Conservation (phyloP, 2,329 filamentous ascomycete genomes). For the Blastomyces gilchristii region DNA sequence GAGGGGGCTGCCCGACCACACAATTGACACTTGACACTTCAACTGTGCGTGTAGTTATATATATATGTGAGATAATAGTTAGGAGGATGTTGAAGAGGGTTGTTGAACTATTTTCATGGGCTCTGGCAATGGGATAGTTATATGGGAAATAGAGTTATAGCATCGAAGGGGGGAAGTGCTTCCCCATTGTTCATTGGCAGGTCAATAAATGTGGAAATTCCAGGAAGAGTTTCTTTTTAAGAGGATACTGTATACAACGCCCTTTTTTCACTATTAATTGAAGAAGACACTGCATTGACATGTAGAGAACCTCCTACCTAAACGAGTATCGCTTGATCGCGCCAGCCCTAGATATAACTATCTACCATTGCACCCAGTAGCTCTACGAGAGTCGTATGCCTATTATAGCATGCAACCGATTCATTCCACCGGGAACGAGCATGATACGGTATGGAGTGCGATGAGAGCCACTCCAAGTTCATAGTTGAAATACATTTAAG, state of each 20-base stretch:
- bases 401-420: neutral
- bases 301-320: neutral
- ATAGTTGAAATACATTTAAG: neutral
- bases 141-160: neutral
- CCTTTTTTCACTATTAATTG: neutral
- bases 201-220: too few relatives aligned
- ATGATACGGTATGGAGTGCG: neutral
- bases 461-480: neutral
- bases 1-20: neutral
- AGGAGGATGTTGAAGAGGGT: neutral
- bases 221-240: too few relatives aligned
- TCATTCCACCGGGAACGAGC: neutral
- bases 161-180: too few relatives aligned
- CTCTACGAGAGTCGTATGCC: too few relatives aligned
- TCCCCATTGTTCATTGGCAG: too few relatives aligned
- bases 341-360: neutral
- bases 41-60: neutral
- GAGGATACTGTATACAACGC: too few relatives aligned
- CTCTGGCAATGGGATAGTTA: neutral
- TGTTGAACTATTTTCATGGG: neutral
- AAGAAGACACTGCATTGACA: neutral
- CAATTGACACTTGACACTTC: neutral
- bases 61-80: neutral
- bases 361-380: neutral
- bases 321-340: neutral